These are phyloP conservation scores for Spergularia bocconei DNA, from an alignment of 148 eudicot species.

Conservation along the genomic window DNA sequence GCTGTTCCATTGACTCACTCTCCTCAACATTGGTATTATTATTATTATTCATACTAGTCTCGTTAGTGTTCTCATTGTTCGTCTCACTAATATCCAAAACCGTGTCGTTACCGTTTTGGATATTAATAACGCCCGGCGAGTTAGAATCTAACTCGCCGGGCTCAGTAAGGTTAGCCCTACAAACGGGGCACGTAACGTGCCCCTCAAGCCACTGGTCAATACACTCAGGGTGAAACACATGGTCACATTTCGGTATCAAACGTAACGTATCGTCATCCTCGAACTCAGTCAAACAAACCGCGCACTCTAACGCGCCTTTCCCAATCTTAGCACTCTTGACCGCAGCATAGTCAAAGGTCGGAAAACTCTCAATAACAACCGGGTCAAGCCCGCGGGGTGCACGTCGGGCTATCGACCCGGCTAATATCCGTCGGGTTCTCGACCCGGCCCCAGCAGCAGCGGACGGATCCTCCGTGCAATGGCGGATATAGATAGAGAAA, in stretches of 20 bases:
- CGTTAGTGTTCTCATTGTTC: neutral
- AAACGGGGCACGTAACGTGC: slow-evolving; percentile 51
- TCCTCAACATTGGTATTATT: neutral
- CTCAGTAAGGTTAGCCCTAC: slow-evolving; percentile 26
- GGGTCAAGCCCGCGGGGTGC: slow-evolving; percentile 43
- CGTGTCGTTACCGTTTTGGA: neutral
- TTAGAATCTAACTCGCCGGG: neutral
- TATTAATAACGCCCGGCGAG: neutral
- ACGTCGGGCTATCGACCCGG: slow-evolving; percentile 32
- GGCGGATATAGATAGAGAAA: slow-evolving; percentile 69
- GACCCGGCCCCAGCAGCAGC: slow-evolving; percentile 16
- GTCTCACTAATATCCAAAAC: slow-evolving; percentile 18
- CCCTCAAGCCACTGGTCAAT: slow-evolving; percentile 46
- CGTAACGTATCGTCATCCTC: slow-evolving; percentile 50
- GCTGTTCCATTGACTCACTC: slow-evolving; percentile 30
- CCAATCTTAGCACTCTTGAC: slow-evolving; percentile 46
- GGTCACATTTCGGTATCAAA: slow-evolving; percentile 49
- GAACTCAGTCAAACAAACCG: slow-evolving; percentile 53
- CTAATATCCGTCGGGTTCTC: neutral
- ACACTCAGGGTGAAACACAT: slow-evolving; percentile 55
- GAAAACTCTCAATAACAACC: slow-evolving; percentile 38
- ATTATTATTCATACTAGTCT: too few species aligned
- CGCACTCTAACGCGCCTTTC: slow-evolving; percentile 52
- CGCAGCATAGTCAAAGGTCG: slow-evolving; percentile 37
- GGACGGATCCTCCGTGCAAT: slow-evolving; percentile 37